A percentile compares a stretch with the other conserved stretches of the same genome.
These are phyloP conservation scores for Eutrema japonicum DNA, from an alignment of 345 rosid genomes.

Conservation along the genomic window DNA sequence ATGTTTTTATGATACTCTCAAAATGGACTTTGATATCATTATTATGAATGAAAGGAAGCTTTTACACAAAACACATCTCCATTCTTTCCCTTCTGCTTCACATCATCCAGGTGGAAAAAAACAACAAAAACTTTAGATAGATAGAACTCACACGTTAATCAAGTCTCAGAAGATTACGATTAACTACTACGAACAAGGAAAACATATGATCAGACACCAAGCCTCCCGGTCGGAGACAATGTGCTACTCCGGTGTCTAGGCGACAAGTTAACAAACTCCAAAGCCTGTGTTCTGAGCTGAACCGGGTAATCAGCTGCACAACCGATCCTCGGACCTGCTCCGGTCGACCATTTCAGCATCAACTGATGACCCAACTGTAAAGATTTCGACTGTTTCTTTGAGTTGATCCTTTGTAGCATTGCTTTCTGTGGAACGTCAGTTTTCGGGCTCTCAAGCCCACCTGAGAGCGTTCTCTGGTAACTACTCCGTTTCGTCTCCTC, in stretches of 20 bases:
- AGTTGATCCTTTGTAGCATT: slow-evolving; percentile 69
- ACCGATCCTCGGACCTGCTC: slow-evolving; percentile 83
- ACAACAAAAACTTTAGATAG: slow-evolving; percentile 2
- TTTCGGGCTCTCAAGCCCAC: slow-evolving; percentile 76
- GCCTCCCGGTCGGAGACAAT: slow-evolving; percentile 42
- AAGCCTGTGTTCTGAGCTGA: slow-evolving; percentile 76
- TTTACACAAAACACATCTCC: slow-evolving; percentile 17
- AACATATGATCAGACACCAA: slow-evolving; percentile 30
- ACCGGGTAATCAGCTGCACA: slow-evolving; percentile 91
- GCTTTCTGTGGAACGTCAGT: slow-evolving; percentile 63
- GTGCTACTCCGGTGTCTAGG: slow-evolving; percentile 48
- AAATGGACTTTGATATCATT: background rate
- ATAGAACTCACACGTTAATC: slow-evolving; percentile 29
- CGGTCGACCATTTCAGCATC: slow-evolving; percentile 78
- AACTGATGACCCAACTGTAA: slow-evolving; percentile 81
- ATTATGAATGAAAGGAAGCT: background rate
- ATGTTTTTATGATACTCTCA: background rate
- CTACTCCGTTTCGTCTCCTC: slow-evolving; percentile 31
- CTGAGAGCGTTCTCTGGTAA: slow-evolving; percentile 76
- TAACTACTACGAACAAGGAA: slow-evolving; percentile 11
- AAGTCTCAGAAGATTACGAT: slow-evolving; percentile 23
- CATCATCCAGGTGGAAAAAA: background rate
- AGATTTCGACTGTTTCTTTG: slow-evolving; percentile 70
- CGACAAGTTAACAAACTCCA: slow-evolving; percentile 77
- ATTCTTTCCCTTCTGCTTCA: background rate